These are phyloP conservation scores for Leishmania turanica DNA, from an alignment of 208 protist species.

Conservation along the genomic window DNA sequence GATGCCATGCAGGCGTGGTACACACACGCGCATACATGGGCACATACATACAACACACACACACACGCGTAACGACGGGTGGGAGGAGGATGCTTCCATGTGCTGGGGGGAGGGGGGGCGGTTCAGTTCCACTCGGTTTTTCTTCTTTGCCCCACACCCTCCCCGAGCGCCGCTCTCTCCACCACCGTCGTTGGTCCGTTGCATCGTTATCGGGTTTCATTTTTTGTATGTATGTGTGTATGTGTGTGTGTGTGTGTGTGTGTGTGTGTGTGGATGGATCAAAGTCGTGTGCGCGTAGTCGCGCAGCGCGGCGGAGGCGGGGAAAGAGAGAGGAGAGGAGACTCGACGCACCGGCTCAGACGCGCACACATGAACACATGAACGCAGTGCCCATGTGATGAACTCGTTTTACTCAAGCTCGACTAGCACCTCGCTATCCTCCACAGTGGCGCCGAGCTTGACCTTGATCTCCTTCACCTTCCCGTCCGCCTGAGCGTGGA, in stretches of 20 bases:
- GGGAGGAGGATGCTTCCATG: neutral
- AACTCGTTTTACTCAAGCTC: constrained; percentile 37
- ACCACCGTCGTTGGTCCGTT: neutral
- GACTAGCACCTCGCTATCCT: constrained; percentile 33
- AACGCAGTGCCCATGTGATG: neutral
- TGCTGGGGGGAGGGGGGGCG: no score
- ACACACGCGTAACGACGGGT: neutral
- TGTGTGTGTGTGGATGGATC: no score
- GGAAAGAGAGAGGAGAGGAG: neutral
- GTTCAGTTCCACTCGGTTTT: neutral
- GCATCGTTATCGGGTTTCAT: neutral
- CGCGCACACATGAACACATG: neutral
- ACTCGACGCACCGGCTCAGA: neutral
- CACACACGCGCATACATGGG: neutral
- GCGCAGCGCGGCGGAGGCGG: neutral
- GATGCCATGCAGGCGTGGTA: no score
- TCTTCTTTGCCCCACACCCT: neutral
- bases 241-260: no score
- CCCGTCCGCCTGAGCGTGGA: constrained; percentile 51
- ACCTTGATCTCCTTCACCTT: constrained; percentile 39
- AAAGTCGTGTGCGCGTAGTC: neutral
- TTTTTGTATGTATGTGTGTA: no score
- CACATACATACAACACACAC: neutral
- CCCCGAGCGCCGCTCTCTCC: neutral
- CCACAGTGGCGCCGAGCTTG: constrained; percentile 33